These are phyloP conservation scores for Coniella lustricola DNA, from an alignment of 2,329 filamentous ascomycete species.

Conservation along the genomic window DNA sequence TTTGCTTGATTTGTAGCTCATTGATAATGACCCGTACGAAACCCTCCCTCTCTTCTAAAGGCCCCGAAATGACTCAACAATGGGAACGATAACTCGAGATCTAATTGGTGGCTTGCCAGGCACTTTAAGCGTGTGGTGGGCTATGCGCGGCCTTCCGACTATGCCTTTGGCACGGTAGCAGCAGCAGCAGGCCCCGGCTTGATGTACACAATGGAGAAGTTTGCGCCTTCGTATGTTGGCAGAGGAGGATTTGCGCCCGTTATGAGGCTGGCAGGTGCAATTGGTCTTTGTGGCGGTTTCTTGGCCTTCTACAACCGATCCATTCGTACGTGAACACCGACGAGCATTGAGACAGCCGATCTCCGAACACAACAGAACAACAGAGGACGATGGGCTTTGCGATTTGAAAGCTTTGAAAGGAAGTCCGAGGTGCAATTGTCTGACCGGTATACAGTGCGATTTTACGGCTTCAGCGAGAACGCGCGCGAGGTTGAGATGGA, in stretches of 20 bases:
- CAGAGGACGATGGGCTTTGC: not conserved
- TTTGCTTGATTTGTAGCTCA: constrained; percentile 58
- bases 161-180: constrained; percentile 60
- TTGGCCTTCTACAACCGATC: constrained; percentile 81
- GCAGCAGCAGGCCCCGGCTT: constrained; percentile 66
- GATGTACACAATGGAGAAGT: constrained; percentile 73
- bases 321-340: constrained; percentile 55
- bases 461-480: constrained; percentile 94
- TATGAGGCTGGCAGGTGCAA: constrained; percentile 68
- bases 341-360: not conserved
- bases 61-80: not conserved
- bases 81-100: constrained; percentile 18
- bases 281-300: constrained; percentile 73
- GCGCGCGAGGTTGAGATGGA: constrained; percentile 87
- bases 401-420: not conserved
- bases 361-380: not conserved
- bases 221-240: constrained; percentile 78
- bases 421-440: not conserved
- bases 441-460: constrained; percentile 58
- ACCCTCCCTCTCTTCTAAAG: constrained; percentile 11
- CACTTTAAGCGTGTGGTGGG: constrained; percentile 84
- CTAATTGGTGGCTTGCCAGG: constrained; percentile 37
- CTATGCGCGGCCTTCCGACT: constrained; percentile 84
- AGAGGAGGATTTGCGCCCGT: constrained; percentile 74
- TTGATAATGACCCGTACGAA: constrained; percentile 95